Base-by-base conservation (phyloP, 768 basidiomycete species). In the Kwoniella pini region DNA sequence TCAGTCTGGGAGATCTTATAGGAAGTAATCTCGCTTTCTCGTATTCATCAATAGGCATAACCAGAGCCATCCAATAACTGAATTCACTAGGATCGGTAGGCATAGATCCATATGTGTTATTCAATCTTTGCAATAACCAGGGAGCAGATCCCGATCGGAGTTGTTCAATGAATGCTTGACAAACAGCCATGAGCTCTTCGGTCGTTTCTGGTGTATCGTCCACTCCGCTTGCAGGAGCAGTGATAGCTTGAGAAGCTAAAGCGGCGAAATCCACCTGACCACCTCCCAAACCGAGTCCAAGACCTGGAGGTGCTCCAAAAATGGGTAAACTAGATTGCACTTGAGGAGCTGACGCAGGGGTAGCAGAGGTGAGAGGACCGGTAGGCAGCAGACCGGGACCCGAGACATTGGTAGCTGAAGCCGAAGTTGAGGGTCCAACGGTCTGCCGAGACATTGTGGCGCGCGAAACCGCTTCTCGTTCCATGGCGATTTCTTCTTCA, bases 121-220 rank as follows among this genome's bases (percentile, higher is more conserved):
- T 85, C 43, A 96, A 82, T 48, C 90, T 85, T 71, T 96, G 91
- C 1, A 91, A 86, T 33, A 97, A 87, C 94, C 95, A 97, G 11
- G 94, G 95, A 0, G 91, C 90, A 0, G 86, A 87, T 15, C 91
- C 90, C 2, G 80, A 80, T 57, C 84, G 77, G 10, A 88, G 80
- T 63, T 86, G 84, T 24, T 81, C 80, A 58, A 89, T 79, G 70
- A 89, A 89, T 4, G 80, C 79, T 44, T 82, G 82, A 69, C 88
- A 89, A 13, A 81, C 81, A 1, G 76, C 80, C 79, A 88, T 82
- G 36, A 88, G 81, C 63, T 86, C 82, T 1, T 81, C 82, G 54
- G 84, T 87, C 13, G 85, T 72, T 38, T 77, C 65, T 43, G 79
- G 72, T 21, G 60, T 57, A 40, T 71, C 48, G 6, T 65, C 60